Conservation (phyloP, 345 rosid species). For the Durio zibethinus region DNA sequence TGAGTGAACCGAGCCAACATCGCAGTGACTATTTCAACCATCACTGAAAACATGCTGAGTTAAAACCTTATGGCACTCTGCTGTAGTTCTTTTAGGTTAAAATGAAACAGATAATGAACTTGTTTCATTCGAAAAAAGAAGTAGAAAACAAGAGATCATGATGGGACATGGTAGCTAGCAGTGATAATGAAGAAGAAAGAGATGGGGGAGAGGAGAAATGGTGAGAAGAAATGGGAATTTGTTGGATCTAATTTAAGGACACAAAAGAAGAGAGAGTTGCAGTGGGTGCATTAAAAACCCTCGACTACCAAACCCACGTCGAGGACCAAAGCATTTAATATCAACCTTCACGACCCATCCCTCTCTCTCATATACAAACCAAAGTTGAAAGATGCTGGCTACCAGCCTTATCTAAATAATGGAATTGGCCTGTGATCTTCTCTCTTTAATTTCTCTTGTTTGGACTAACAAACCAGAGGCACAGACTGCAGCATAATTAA, state of each 20-base stretch:
- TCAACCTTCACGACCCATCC: slow-evolving; percentile 17
- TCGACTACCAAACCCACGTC: slow-evolving; percentile 25
- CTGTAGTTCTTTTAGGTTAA: not conserved
- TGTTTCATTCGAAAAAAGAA: not conserved
- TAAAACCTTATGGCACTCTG: not conserved
- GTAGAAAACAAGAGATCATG: too few species aligned
- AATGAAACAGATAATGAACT: not conserved
- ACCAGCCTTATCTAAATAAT: not conserved
- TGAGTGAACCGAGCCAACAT: slow-evolving; percentile 88
- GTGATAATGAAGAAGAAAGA: not conserved
- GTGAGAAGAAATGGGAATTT: not conserved
- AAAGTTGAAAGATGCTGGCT: not conserved
- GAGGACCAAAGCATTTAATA: slow-evolving; percentile 36
- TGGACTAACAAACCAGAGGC: slow-evolving; percentile 16
- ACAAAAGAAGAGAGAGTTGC: slow-evolving; percentile 9
- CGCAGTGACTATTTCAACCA: slow-evolving; percentile 42
- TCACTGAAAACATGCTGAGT: not conserved
- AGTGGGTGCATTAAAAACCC: slow-evolving; percentile 32
- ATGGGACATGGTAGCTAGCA: not conserved
- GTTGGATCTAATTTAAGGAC: slow-evolving; percentile 13
- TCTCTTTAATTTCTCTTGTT: not conserved
- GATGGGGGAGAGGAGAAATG: not conserved
- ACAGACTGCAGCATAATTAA: slow-evolving; percentile 8
- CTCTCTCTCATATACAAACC: not conserved
- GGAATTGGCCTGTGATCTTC: not conserved